Evolutionary conservation across 1,284 basidiomycete species (phyloP).

Genomic region (Fomitopsis pinicola): DNA sequence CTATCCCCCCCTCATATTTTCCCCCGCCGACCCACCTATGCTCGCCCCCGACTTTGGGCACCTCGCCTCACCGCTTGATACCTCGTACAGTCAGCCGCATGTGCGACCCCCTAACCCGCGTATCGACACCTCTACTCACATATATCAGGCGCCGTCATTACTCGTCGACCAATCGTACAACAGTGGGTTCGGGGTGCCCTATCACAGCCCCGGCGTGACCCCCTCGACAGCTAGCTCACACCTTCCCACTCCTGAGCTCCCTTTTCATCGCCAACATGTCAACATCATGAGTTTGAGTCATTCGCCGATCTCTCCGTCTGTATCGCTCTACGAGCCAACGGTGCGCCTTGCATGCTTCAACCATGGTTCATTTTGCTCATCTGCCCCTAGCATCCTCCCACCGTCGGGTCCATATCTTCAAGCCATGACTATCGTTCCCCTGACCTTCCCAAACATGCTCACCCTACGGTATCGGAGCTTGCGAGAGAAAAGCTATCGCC

Average conservation of each 20-base stretch:
- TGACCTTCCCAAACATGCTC: neutral
- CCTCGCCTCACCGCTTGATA: neutral
- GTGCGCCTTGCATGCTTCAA: no score
- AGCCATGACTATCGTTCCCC: neutral
- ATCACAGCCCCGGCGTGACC: neutral
- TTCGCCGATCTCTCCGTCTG: neutral
- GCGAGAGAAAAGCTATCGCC: conserved; percentile 12
- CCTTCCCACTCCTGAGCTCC: neutral
- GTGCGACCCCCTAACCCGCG: neutral
- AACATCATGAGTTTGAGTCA: neutral
- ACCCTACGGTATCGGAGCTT: conserved; percentile 17
- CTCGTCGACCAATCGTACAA: neutral
- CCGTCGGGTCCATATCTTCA: neutral
- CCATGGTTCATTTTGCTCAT: no score
- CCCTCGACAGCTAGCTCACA: neutral
- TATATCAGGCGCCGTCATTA: neutral
- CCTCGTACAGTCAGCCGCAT: no score
- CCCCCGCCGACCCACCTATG: neutral
- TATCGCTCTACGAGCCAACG: conserved; percentile 1
- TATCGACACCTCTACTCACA: neutral
- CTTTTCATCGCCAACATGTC: neutral
- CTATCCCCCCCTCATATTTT: neutral
- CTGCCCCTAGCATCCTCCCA: no score
- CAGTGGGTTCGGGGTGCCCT: neutral
- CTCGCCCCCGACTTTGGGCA: neutral